Evolutionary conservation across 192 early-diverging fungal genomes (phyloP).

Genomic region (Funneliformis geosporum): DNA sequence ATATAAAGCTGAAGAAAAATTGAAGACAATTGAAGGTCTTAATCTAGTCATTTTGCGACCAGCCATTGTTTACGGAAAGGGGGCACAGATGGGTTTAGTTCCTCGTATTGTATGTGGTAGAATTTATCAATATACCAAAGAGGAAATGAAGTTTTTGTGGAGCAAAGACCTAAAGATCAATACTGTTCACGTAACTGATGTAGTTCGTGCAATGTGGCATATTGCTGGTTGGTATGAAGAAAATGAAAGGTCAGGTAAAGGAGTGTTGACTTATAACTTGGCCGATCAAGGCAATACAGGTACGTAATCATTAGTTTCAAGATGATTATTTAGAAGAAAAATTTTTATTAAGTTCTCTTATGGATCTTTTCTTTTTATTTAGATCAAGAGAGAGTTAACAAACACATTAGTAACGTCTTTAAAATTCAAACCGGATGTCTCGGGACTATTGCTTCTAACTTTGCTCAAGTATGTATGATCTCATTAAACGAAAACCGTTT

Average conservation of each 20-base stretch:
- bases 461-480: slow-evolving; percentile 67
- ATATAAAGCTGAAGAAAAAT: slow-evolving; percentile 74
- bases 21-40: slow-evolving; percentile 74
- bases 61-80: slow-evolving; percentile 84
- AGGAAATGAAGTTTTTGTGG: slow-evolving; percentile 95
- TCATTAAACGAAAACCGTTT: neutral
- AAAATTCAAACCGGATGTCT: slow-evolving; percentile 85
- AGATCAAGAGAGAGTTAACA: slow-evolving; percentile 83
- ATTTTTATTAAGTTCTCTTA: neutral
- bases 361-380: neutral
- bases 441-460: slow-evolving; percentile 71
- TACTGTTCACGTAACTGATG: slow-evolving; percentile 93
- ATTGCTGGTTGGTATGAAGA: slow-evolving; percentile 53
- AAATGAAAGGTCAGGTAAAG: slow-evolving; percentile 47
- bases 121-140: slow-evolving; percentile 76
- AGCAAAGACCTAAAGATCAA: slow-evolving; percentile 88
- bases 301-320: slow-evolving; percentile 37
- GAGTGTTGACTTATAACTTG: slow-evolving; percentile 75
- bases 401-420: slow-evolving; percentile 68
- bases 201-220: slow-evolving; percentile 63
- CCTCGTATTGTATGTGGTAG: slow-evolving; percentile 92
- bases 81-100: slow-evolving; percentile 79
- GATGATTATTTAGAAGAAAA: slow-evolving; percentile 14
- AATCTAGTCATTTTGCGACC: slow-evolving; percentile 85
- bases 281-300: slow-evolving; percentile 86